A percentile compares a stretch with the other conserved stretches of the same genome.
Evolutionary conservation across 164 flowering plant genomes (phyloP).

Genomic region (Platanus orientalis): DNA sequence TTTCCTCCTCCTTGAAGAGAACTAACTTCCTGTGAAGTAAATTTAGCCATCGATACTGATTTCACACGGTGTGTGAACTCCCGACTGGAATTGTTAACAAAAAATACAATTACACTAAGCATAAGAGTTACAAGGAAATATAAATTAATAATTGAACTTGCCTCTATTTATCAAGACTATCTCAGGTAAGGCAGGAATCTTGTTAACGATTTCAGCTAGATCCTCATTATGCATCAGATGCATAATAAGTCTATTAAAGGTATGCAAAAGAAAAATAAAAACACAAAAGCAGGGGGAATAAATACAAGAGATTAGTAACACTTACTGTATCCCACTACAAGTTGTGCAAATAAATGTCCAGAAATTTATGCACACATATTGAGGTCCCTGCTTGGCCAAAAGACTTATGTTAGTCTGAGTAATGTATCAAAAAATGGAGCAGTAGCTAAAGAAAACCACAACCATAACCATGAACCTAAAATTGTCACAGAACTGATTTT

Average conservation of each 20-base stretch:
- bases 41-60: constrained; percentile 95
- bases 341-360: constrained; percentile 94
- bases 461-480: neutral
- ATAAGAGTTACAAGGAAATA: too few relatives aligned
- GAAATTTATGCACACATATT: constrained; percentile 94
- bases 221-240: neutral
- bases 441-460: neutral
- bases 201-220: neutral
- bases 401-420: neutral
- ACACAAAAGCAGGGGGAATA: neutral
- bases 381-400: constrained; percentile 75
- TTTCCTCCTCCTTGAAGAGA: constrained; percentile 97
- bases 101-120: too few relatives aligned
- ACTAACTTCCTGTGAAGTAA: constrained; percentile 83
- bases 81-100: constrained; percentile 64
- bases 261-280: neutral
- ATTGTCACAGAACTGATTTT: neutral
- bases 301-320: constrained; percentile 6
- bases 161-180: too few relatives aligned
- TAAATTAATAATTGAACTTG: too few relatives aligned
- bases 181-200: too few relatives aligned
- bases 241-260: neutral
- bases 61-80: constrained; percentile 98
- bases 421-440: neutral
- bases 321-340: constrained; percentile 99